Evolutionary conservation across 2,329 filamentous ascomycete species (phyloP).

Genomic region (Bipolaris zeicola): DNA sequence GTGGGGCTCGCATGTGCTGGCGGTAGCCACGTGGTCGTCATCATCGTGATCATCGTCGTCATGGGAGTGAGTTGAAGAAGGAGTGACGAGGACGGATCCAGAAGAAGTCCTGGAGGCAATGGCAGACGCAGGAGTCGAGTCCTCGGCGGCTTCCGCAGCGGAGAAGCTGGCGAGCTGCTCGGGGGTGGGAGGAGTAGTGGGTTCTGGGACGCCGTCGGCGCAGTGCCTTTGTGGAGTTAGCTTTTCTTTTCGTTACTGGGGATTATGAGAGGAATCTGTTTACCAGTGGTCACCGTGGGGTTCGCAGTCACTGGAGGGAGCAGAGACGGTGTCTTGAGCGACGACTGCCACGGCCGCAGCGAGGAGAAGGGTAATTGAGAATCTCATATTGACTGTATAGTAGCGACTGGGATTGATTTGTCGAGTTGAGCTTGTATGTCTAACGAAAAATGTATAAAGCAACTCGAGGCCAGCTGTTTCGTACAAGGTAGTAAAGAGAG

Average conservation of each 20-base stretch:
- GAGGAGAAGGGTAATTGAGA: slow-evolving; percentile 22
- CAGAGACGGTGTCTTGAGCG: slow-evolving; percentile 24
- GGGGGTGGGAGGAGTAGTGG: slow-evolving; percentile 11
- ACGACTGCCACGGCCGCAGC: slow-evolving; percentile 19
- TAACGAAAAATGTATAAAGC: background rate
- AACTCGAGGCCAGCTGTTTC: slow-evolving; percentile 4
- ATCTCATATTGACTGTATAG: slow-evolving; percentile 22
- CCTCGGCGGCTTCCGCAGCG: slow-evolving; percentile 5
- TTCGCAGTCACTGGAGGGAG: slow-evolving; percentile 18
- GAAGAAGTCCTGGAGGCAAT: slow-evolving; percentile 3
- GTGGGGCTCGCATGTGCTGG: slow-evolving; percentile 35
- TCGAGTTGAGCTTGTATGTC: background rate
- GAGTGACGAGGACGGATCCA: slow-evolving; percentile 5
- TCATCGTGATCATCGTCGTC: slow-evolving; percentile 28
- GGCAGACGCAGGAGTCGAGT: background rate
- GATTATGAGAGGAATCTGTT: background rate
- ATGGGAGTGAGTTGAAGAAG: slow-evolving; percentile 6
- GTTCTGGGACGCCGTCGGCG: slow-evolving; percentile 15
- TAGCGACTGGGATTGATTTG: slow-evolving; percentile 8
- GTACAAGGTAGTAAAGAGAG: slow-evolving; percentile 1
- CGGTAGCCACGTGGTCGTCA: slow-evolving; percentile 30
- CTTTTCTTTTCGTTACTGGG: background rate
- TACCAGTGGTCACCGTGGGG: slow-evolving; percentile 37
- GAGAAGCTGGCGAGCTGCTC: slow-evolving; percentile 10
- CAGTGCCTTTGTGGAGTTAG: slow-evolving; percentile 13